Conservation (phyloP, 2,329 filamentous ascomycete species). For the Aotearoamyces nothofagi region DNA sequence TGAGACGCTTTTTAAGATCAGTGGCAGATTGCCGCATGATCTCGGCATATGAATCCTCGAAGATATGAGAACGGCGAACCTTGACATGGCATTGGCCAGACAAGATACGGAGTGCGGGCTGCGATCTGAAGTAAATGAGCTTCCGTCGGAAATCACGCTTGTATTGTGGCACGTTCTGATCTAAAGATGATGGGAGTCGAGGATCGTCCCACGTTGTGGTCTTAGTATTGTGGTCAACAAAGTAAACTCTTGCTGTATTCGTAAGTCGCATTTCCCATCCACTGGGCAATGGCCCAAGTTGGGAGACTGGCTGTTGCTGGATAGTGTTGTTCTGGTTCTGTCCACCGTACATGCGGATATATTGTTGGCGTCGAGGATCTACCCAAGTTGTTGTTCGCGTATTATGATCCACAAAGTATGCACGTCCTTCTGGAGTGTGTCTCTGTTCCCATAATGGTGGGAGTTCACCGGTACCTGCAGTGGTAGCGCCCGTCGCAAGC, state of each 20-base stretch:
- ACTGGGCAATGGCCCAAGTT: conserved; percentile 85
- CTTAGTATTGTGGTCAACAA: conserved; percentile 99
- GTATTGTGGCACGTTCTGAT: conserved; percentile 98
- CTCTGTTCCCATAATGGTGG: conserved; percentile 94
- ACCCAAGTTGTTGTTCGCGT: conserved; percentile 98
- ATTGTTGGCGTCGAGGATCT: conserved; percentile 90
- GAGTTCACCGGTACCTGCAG: conserved; percentile 84
- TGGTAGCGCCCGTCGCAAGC: conserved; percentile 92
- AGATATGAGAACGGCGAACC: conserved; percentile 89
- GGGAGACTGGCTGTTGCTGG: conserved; percentile 93
- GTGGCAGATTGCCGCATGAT: conserved; percentile 93
- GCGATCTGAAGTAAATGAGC: conserved; percentile 97
- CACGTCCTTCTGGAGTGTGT: conserved; percentile 83
- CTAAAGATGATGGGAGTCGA: conserved; percentile 81
- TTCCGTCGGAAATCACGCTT: conserved; percentile 98
- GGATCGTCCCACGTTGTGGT: conserved; percentile 99
- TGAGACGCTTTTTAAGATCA: conserved; percentile 93
- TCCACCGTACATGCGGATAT: conserved; percentile 91
- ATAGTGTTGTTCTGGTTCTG: conserved; percentile 81
- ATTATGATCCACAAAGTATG: conserved; percentile 98
- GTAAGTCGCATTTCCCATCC: conserved; percentile 99
- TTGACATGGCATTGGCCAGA: conserved; percentile 98
- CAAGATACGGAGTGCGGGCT: conserved; percentile 87
- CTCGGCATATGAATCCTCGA: conserved; percentile 96
- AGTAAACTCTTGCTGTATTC: conserved; percentile 95